These are phyloP conservation scores for Leccinum longicurvipes DNA, from an alignment of 768 basidiomycete genomes.

Conservation along the genomic window DNA sequence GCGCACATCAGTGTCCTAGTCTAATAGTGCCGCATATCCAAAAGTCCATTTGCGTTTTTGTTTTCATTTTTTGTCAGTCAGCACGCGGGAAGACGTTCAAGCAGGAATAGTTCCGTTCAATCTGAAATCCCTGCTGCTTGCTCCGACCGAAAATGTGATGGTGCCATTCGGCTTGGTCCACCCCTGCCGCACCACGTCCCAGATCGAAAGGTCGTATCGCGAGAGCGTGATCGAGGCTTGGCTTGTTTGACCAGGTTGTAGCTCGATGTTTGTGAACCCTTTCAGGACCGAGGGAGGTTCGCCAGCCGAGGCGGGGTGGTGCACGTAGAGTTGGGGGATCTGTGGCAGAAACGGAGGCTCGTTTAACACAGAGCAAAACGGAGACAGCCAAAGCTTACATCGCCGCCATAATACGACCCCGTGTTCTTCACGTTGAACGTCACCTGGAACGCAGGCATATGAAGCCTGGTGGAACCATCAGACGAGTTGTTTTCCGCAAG, in stretches of 20 bases:
- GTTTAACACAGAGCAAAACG: background rate
- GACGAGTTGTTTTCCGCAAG: background rate
- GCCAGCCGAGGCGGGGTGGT: slow-evolving; percentile 56
- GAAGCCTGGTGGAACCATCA: slow-evolving; percentile 43
- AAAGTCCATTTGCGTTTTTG: background rate
- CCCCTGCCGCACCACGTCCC: slow-evolving; percentile 71
- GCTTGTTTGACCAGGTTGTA: slow-evolving; percentile 45
- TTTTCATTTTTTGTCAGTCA: background rate
- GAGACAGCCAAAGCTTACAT: slow-evolving; percentile 41
- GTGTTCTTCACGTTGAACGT: slow-evolving; percentile 66
- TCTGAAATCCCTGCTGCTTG: slow-evolving; percentile 62
- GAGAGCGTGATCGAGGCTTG: slow-evolving; percentile 57
- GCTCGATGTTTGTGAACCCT: slow-evolving; percentile 62
- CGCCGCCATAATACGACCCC: slow-evolving; percentile 59
- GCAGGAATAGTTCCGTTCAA: slow-evolving; percentile 41
- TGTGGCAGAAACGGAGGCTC: slow-evolving; percentile 20
- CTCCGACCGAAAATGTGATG: slow-evolving; percentile 61
- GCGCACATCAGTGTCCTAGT: background rate
- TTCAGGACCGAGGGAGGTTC: slow-evolving; percentile 72
- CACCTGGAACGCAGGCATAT: slow-evolving; percentile 59
- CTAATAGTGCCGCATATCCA: background rate
- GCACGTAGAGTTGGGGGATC: slow-evolving; percentile 75
- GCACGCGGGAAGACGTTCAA: slow-evolving; percentile 3
- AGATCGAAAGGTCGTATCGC: slow-evolving; percentile 68
- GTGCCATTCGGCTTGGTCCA: slow-evolving; percentile 69